A percentile compares a stretch with the other conserved stretches of the same genome.
Evolutionary conservation across 2,329 filamentous ascomycete genomes (phyloP).

Genomic region (Falciphora oryzae): DNA sequence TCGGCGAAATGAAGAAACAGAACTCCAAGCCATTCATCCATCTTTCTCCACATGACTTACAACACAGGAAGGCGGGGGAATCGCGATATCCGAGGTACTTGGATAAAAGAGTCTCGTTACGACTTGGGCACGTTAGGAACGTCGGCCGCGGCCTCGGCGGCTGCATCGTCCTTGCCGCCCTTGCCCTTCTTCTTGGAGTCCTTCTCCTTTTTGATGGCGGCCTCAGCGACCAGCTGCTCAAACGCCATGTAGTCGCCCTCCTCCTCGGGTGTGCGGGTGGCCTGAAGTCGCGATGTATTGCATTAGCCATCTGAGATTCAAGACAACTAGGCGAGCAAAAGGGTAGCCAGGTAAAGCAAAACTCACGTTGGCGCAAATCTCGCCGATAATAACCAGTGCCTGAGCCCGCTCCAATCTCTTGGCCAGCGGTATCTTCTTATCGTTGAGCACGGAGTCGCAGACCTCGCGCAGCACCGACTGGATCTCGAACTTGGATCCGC

Average conservation of each 20-base stretch:
- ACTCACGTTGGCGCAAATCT: slow-evolving; percentile 79
- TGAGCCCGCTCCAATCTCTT: slow-evolving; percentile 91
- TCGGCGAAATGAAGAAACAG: neutral
- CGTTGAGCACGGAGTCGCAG: slow-evolving; percentile 79
- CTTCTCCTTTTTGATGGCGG: slow-evolving; percentile 89
- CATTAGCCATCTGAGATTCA: slow-evolving; percentile 16
- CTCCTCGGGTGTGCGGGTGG: slow-evolving; percentile 84
- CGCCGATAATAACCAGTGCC: slow-evolving; percentile 80
- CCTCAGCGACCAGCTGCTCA: slow-evolving; percentile 94
- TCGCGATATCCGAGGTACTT: neutral
- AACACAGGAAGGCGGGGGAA: too few relatives aligned
- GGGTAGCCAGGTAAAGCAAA: neutral
- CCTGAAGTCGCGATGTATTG: slow-evolving; percentile 42
- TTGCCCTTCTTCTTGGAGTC: slow-evolving; percentile 65
- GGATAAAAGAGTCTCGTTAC: neutral
- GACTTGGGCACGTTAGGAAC: slow-evolving; percentile 32
- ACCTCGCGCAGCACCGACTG: slow-evolving; percentile 93
- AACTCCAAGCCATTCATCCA: neutral
- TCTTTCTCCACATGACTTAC: neutral
- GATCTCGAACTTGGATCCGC: slow-evolving; percentile 96
- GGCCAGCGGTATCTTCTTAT: slow-evolving; percentile 68
- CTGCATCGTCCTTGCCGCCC: slow-evolving; percentile 44
- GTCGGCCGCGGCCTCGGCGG: slow-evolving; percentile 29
- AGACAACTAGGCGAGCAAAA: slow-evolving; percentile 1
- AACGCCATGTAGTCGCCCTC: slow-evolving; percentile 99